Evolutionary conservation across 2,329 filamentous ascomycete genomes (phyloP), one percentile per base, ranked within the genome.

Genomic region (Chrysoporthe cubensis): DNA sequence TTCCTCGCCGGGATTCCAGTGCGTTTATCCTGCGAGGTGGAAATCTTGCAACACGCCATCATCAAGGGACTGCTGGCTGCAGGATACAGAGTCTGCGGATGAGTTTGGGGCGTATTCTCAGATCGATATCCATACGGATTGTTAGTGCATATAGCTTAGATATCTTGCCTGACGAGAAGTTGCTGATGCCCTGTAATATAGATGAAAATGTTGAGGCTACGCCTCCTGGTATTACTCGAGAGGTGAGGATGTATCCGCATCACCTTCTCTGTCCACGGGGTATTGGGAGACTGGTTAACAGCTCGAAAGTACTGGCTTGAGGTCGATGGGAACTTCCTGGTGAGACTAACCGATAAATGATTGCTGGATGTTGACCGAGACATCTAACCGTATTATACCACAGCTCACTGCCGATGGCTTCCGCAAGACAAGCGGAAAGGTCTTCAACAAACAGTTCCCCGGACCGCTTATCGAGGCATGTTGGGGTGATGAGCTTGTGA

Each of bases 401-500:
- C 14, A 67, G 66, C 11, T 70, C 26, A 59, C 50, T 18, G 68
- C 68, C 16, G 68, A 70, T 46, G 68, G 68, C 3, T 70, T 70
- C 56, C 32, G 54, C 43, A 70, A 70, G 57, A 70, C 66, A 11
- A 68, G 59, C 37, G 68, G 68, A 32, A 70, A 68, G 26, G 66
- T 64, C 46, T 72, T 74, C 66, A 75, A 77, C 65, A 71, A 72
- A 2, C 62, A 66, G 0, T 74, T 72, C 42, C 75, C 75, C 0
- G 75, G 74, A 1, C 74, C 75, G 14, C 65, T 71, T 13, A 69
- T 77, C 46, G 71, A 74, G 46, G 75, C 75, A 2, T 74, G 72
- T 62, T 77, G 75, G 75, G 75, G 75, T 4, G 75, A 77, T 66
- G 67, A 72, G 37, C 60, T 77, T 9, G 66, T 73, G 2, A 69